A percentile compares a stretch with the other conserved stretches of the same genome.
These are phyloP conservation scores for Saccharomyces paradoxus DNA, from an alignment of 805 yeast species.

Conservation along the genomic window DNA sequence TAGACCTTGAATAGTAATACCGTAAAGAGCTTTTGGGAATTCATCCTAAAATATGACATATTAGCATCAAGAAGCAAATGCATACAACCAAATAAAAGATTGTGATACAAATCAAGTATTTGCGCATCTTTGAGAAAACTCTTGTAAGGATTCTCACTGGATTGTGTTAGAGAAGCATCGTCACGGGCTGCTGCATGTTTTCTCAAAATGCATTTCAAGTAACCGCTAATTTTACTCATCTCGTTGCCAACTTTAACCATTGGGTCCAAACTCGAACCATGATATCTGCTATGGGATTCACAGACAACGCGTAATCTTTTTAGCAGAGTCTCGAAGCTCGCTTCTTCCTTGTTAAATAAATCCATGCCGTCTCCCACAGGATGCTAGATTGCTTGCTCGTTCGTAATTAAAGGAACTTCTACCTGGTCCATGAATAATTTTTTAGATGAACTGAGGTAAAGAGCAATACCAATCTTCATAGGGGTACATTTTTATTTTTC, in stretches of 20 bases:
- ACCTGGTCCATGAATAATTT: neutral
- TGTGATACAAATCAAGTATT: conserved; percentile 8
- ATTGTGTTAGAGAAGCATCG: neutral
- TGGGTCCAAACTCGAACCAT: conserved; percentile 1
- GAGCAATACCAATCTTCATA: neutral
- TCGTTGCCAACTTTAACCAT: neutral
- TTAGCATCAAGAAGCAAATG: conserved; percentile 10
- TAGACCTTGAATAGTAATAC: conserved; percentile 7
- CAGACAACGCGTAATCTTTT: neutral
- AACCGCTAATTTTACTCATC: neutral
- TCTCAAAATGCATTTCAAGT: neutral
- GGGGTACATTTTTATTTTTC: neutral
- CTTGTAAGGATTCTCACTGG: neutral
- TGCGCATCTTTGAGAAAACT: conserved; percentile 1
- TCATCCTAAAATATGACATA: conserved; percentile 11
- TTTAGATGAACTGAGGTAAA: neutral
- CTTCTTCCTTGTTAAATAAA: neutral
- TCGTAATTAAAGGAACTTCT: neutral
- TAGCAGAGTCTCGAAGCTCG: neutral
- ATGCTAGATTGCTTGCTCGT: neutral
- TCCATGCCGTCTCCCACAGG: neutral
- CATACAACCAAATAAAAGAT: conserved; percentile 8
- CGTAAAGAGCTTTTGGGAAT: conserved; percentile 8
- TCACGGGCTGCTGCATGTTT: neutral
- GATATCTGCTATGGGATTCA: neutral